phyloP scores from a whole-genome alignment of 257 asterid genomes.

The Penstemon davidsonii region DNA sequence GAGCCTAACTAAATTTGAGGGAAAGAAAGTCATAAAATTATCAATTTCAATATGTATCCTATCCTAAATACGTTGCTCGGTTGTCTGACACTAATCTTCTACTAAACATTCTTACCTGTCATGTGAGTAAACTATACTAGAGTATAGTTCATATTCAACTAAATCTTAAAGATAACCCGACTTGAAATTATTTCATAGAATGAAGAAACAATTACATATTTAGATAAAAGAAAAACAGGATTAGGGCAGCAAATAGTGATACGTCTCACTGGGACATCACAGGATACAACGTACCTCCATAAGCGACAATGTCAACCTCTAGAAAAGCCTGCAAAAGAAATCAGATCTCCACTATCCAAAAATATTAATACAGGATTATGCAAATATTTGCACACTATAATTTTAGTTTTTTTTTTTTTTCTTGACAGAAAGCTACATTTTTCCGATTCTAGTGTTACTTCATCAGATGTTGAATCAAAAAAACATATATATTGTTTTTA shows the following conservation, averaged over 20 bases:
- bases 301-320: constrained; percentile 86
- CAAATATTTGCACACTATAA: neutral
- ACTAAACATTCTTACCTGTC: neutral
- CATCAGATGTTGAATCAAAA: neutral
- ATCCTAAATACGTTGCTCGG: neutral
- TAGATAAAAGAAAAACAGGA: constrained; percentile 9
- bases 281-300: constrained; percentile 70
- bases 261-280: constrained; percentile 11
- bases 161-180: neutral
- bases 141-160: constrained; percentile 12
- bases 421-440: neutral
- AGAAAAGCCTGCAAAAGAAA: constrained; percentile 62
- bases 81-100: neutral
- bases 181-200: constrained; percentile 3
- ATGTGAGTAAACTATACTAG: neutral
- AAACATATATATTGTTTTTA: neutral
- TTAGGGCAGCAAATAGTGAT: constrained; percentile 21
- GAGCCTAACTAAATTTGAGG: neutral
- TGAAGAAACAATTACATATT: constrained; percentile 17
- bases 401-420: constrained; percentile 2
- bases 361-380: neutral
- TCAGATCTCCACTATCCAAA: constrained; percentile 7
- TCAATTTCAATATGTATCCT: neutral
- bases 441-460: neutral
- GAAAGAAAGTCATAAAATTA: neutral